phyloP scores from a whole-genome alignment of 768 basidiomycete genomes.

The Tylopilus sp. region DNA sequence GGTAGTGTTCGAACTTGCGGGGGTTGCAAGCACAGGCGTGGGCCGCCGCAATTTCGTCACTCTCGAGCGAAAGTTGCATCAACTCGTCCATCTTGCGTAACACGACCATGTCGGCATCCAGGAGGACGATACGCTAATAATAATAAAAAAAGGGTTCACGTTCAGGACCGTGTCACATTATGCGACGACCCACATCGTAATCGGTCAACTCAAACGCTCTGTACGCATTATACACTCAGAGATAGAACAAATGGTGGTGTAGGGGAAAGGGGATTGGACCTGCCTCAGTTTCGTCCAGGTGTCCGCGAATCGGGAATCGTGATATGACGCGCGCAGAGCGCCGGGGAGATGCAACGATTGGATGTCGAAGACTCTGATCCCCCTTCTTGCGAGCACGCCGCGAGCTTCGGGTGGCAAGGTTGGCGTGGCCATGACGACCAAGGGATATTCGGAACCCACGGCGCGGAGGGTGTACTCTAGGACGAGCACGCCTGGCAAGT shows the following conservation, averaged over 20 bases:
- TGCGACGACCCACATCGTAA: constrained; percentile 52
- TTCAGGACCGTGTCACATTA: background rate
- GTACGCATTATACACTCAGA: background rate
- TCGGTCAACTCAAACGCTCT: constrained; percentile 62
- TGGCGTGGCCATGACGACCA: constrained; percentile 75
- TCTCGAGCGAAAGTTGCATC: constrained; percentile 47
- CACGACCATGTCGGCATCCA: constrained; percentile 89
- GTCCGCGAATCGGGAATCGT: constrained; percentile 52
- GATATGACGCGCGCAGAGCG: constrained; percentile 32
- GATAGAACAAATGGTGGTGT: too few relatives aligned
- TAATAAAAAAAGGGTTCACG: background rate
- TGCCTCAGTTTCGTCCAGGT: constrained; percentile 66
- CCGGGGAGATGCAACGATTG: constrained; percentile 51
- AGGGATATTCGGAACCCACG: constrained; percentile 63
- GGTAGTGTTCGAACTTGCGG: constrained; percentile 78
- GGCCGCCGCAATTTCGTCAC: constrained; percentile 78
- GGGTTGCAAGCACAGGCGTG: constrained; percentile 97
- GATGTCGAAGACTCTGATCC: constrained; percentile 58
- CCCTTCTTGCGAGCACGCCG: constrained; percentile 46
- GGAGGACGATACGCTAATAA: constrained; percentile 65
- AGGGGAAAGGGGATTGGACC: too few relatives aligned
- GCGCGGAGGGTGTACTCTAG: constrained; percentile 49
- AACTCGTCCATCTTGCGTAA: constrained; percentile 81
- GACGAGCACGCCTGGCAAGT: constrained; percentile 56
- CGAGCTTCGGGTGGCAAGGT: constrained; percentile 49